Conservation (phyloP, 2,329 filamentous ascomycete genomes). For the Aspergillus versicolor region DNA sequence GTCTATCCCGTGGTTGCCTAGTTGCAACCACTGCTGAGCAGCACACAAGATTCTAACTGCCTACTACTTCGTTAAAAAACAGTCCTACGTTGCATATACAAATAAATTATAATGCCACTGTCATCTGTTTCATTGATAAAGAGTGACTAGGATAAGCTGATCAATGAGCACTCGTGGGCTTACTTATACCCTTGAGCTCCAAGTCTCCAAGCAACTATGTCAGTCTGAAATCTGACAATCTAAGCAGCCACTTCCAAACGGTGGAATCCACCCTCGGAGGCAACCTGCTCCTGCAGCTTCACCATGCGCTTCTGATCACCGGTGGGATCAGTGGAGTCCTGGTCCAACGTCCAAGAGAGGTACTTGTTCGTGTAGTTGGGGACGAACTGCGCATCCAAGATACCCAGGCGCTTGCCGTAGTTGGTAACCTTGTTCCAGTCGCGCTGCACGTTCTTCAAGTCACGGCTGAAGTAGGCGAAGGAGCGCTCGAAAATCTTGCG, state of each 20-base stretch:
- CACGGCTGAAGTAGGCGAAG: constrained; percentile 72
- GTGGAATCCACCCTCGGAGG: constrained; percentile 60
- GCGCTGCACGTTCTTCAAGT: constrained; percentile 70
- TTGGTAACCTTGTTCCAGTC: constrained; percentile 77
- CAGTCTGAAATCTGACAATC: background rate
- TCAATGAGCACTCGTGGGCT: background rate
- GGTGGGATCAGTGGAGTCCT: constrained; percentile 64
- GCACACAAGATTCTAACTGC: too few species aligned
- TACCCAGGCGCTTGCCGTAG: constrained; percentile 71
- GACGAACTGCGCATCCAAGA: constrained; percentile 62
- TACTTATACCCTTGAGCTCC: background rate
- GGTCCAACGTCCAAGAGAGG: constrained; percentile 64
- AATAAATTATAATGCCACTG: background rate
- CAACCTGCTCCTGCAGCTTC: constrained; percentile 66
- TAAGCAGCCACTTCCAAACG: constrained; percentile 34
- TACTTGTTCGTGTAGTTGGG: constrained; percentile 76
- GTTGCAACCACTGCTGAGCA: too few species aligned
- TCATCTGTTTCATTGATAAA: background rate
- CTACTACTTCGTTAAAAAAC: background rate
- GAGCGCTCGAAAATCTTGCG: constrained; percentile 78
- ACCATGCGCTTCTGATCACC: constrained; percentile 76
- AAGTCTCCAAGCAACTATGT: background rate
- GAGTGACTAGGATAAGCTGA: background rate
- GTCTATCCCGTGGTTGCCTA: too few species aligned
- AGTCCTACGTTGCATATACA: background rate